Percentiles rank a stretch among this genome's conserved stretches.
Evolutionary conservation across 2,329 filamentous ascomycete genomes (phyloP).

Genomic region (Coniochaeta sp.): DNA sequence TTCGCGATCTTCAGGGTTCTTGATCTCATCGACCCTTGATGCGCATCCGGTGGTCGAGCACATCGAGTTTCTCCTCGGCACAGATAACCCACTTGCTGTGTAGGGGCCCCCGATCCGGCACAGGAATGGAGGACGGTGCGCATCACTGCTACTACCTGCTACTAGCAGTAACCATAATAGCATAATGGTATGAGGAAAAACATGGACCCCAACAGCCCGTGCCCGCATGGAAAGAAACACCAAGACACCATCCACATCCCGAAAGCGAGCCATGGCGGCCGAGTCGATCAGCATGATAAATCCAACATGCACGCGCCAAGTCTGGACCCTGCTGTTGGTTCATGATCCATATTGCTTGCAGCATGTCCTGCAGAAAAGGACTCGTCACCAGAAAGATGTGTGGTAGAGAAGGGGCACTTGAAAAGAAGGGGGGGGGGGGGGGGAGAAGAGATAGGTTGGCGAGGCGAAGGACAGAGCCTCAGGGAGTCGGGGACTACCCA

Average conservation of each 20-base stretch:
- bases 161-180: not conserved
- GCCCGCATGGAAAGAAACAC: not conserved
- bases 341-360: not conserved
- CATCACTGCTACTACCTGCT: not conserved
- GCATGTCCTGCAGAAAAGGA: not conserved
- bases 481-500: not conserved
- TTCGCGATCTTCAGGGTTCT: conserved; percentile 4
- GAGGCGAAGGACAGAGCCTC: not conserved
- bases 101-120: not conserved
- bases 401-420: not conserved
- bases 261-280: too few species aligned
- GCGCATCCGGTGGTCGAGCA: not conserved
- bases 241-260: too few species aligned
- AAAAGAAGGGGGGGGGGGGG: too few species aligned
- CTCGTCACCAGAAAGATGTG: not conserved
- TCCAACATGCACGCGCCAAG: not conserved
- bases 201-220: not conserved
- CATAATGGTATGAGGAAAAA: not conserved
- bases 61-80: not conserved
- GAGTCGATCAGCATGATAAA: not conserved
- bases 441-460: too few species aligned
- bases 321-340: not conserved
- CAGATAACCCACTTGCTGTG: not conserved
- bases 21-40: conserved; percentile 4
- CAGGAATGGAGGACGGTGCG: not conserved